Percentiles rank a stretch among this genome's conserved stretches.
phyloP scores from a whole-genome alignment of 768 basidiomycete species.

The Vararia minispora region DNA sequence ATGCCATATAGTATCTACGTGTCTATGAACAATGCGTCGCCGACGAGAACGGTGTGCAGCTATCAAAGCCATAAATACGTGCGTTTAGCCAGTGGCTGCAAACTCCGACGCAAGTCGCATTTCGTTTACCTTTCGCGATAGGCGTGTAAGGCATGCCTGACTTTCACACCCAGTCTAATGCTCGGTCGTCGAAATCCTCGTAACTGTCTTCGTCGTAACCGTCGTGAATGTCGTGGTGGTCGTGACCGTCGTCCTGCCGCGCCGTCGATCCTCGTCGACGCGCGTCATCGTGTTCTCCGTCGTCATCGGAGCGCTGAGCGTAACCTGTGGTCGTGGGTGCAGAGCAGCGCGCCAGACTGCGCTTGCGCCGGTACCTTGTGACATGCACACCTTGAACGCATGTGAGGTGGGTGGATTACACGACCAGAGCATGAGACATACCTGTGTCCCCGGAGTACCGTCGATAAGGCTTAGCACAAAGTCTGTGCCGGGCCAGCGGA shows the following conservation, averaged over 20 bases:
- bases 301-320: conserved; percentile 10
- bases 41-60: neutral
- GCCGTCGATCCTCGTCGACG: neutral
- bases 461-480: conserved; percentile 9
- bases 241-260: conserved; percentile 8
- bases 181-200: conserved; percentile 8
- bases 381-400: conserved; percentile 12
- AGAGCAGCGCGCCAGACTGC: conserved; percentile 10
- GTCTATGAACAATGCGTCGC: neutral
- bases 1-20: neutral
- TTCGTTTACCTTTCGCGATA: neutral
- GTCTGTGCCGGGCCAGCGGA: conserved; percentile 12
- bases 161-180: too few species aligned
- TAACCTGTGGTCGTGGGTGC: conserved; percentile 12
- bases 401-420: neutral
- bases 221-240: conserved; percentile 13
- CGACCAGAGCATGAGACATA: neutral
- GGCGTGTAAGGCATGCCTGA: neutral
- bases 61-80: neutral
- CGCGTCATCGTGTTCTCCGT: conserved; percentile 5
- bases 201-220: conserved; percentile 12
- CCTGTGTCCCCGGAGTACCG: conserved; percentile 10
- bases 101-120: conserved; percentile 1
- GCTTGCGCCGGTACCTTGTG: conserved; percentile 10
- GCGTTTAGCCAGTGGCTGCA: neutral